Percentiles rank a stretch among this genome's conserved stretches.
phyloP scores from a whole-genome alignment of 2,329 filamentous ascomycete species.

The Neurospora crassa region DNA sequence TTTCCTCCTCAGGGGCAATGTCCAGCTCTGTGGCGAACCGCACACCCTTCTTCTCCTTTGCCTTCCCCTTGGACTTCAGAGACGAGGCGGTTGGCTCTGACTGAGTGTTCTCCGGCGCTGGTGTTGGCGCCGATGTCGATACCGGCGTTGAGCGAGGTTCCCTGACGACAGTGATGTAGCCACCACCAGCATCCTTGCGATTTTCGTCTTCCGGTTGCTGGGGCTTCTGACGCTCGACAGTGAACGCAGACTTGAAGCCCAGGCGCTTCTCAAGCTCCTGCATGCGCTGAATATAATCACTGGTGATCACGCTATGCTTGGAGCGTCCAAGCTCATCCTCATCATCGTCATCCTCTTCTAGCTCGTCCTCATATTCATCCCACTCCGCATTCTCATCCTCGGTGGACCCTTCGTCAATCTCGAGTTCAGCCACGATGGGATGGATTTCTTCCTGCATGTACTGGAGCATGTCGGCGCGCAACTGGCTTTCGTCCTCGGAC shows the following conservation, averaged over 20 bases:
- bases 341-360: slow-evolving; percentile 44
- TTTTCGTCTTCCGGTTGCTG: slow-evolving; percentile 26
- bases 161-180: slow-evolving; percentile 1
- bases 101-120: background rate
- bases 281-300: slow-evolving; percentile 76
- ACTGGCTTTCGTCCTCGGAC: slow-evolving; percentile 64
- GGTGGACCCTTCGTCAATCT: slow-evolving; percentile 62
- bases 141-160: background rate
- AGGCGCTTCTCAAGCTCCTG: slow-evolving; percentile 72
- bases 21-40: slow-evolving; percentile 71
- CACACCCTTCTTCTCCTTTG: slow-evolving; percentile 55
- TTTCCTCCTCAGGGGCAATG: slow-evolving; percentile 41
- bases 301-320: slow-evolving; percentile 55
- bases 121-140: background rate
- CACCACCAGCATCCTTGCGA: slow-evolving; percentile 22
- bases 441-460: slow-evolving; percentile 86
- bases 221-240: slow-evolving; percentile 38
- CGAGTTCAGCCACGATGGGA: slow-evolving; percentile 82
- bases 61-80: slow-evolving; percentile 10
- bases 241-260: slow-evolving; percentile 43
- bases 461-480: slow-evolving; percentile 81
- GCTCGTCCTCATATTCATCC: slow-evolving; percentile 42
- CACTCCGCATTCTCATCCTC: slow-evolving; percentile 39
- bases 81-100: slow-evolving; percentile 7
- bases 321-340: slow-evolving; percentile 71